phyloP scores from a whole-genome alignment of 2,329 filamentous ascomycete species.

The Cladophialophora exuberans region DNA sequence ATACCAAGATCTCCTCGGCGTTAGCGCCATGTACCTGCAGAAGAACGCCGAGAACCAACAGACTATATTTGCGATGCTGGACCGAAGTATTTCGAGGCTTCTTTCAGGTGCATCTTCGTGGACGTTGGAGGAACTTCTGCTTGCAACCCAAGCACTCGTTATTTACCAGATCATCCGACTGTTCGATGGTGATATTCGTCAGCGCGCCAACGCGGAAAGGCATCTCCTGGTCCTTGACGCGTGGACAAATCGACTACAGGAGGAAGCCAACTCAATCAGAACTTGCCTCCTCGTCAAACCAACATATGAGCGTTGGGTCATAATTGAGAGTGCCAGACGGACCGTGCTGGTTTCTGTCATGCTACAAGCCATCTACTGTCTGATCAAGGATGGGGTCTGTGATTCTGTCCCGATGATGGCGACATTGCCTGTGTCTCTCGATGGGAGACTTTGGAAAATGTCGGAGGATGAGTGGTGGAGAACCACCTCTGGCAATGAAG shows the following conservation, averaged over 20 bases:
- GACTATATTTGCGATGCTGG: constrained; percentile 5
- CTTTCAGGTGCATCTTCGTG: neutral
- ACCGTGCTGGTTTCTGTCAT: constrained; percentile 5
- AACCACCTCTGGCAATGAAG: neutral
- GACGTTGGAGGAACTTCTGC: neutral
- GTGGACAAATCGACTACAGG: constrained; percentile 1
- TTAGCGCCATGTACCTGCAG: constrained; percentile 9
- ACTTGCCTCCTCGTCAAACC: neutral
- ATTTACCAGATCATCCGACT: constrained; percentile 10
- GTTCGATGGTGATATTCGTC: constrained; percentile 5
- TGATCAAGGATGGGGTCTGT: constrained; percentile 2
- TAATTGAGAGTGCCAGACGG: constrained; percentile 2
- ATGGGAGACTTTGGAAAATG: constrained; percentile 1
- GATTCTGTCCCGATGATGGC: neutral
- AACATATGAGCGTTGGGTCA: constrained; percentile 1
- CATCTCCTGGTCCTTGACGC: neutral
- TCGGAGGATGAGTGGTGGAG: constrained; percentile 1
- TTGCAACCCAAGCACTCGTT: constrained; percentile 2
- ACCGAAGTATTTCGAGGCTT: neutral
- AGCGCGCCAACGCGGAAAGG: constrained; percentile 6
- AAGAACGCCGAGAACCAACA: neutral
- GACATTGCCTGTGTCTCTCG: neutral
- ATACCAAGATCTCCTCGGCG: constrained; percentile 8
- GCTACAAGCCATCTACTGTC: constrained; percentile 9
- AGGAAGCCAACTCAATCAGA: neutral